Percentiles rank a stretch among this genome's conserved stretches.
Conservation (phyloP, 441 rosid genomes). For the Sinapis alba region DNA sequence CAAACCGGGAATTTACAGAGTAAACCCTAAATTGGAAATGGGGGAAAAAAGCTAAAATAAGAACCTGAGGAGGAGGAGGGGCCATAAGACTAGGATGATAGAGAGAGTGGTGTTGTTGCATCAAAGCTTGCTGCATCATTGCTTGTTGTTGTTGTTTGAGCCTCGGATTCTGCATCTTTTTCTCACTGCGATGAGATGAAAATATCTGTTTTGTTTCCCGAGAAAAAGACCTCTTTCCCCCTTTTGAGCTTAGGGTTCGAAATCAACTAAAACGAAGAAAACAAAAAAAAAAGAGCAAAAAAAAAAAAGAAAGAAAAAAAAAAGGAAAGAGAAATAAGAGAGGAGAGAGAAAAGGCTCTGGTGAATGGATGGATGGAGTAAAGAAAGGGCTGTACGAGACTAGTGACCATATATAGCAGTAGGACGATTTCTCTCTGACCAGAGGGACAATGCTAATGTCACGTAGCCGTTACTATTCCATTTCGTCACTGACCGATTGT, state of each 20-base stretch:
- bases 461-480: not conserved
- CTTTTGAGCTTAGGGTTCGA: constrained; percentile 35
- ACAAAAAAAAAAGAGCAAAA: not conserved
- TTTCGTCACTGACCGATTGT: constrained; percentile 12
- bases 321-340: not conserved
- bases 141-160: constrained; percentile 47
- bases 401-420: constrained; percentile 27
- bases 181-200: constrained; percentile 1
- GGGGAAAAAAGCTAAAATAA: not conserved
- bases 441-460: not conserved
- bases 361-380: constrained; percentile 4
- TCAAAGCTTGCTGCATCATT: constrained; percentile 53
- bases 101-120: constrained; percentile 70
- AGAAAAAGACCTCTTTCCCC: constrained; percentile 1
- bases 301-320: no score
- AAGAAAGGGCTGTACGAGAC: constrained; percentile 26
- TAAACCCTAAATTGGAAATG: not conserved
- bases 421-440: constrained; percentile 19
- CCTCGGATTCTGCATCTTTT: constrained; percentile 90
- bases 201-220: constrained; percentile 28
- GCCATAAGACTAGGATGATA: constrained; percentile 55
- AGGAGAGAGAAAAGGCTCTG: constrained; percentile 28
- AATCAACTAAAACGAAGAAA: constrained; percentile 21
- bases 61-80: constrained; percentile 53
- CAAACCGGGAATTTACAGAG: not conserved